A percentile compares a stretch with the other conserved stretches of the same genome.
Evolutionary conservation across 2,329 filamentous ascomycete species (phyloP).

Genomic region (Exophiala viscosa): DNA sequence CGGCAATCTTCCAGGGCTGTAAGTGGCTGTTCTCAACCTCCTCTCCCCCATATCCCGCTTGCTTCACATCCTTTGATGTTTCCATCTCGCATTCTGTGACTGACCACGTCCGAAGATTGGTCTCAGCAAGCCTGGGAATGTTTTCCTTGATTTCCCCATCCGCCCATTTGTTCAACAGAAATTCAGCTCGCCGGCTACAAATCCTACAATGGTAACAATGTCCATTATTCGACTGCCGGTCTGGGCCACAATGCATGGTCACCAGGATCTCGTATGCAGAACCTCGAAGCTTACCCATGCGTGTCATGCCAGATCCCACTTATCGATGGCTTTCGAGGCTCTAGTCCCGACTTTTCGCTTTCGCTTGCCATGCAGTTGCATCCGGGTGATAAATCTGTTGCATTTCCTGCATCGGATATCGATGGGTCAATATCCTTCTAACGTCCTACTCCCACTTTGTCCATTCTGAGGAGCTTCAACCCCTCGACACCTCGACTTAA

Average conservation of each 20-base stretch:
- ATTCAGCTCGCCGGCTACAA: neutral
- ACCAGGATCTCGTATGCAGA: neutral
- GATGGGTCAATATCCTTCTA: conserved; percentile 3
- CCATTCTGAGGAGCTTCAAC: neutral
- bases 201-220: conserved; percentile 7
- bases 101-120: conserved; percentile 16
- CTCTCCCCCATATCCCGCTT: neutral
- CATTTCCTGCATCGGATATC: conserved; percentile 18
- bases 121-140: conserved; percentile 2
- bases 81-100: conserved; percentile 7
- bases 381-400: conserved; percentile 9
- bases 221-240: conserved; percentile 13
- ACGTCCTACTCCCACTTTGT: neutral
- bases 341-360: neutral
- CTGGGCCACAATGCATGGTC: conserved; percentile 6
- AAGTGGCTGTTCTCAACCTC: conserved; percentile 14
- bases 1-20: conserved; percentile 1
- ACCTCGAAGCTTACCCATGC: conserved; percentile 14
- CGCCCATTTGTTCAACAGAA: neutral
- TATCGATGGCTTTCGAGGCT: neutral
- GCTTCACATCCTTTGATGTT: conserved; percentile 8
- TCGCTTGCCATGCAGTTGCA: conserved; percentile 1
- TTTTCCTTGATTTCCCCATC: neutral
- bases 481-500: conserved; percentile 2
- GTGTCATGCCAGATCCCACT: conserved; percentile 10